Percentiles rank a stretch among this genome's conserved stretches.
Evolutionary conservation across 371 early-diverging fungal species (phyloP).

Genomic region (Circinella minor): DNA sequence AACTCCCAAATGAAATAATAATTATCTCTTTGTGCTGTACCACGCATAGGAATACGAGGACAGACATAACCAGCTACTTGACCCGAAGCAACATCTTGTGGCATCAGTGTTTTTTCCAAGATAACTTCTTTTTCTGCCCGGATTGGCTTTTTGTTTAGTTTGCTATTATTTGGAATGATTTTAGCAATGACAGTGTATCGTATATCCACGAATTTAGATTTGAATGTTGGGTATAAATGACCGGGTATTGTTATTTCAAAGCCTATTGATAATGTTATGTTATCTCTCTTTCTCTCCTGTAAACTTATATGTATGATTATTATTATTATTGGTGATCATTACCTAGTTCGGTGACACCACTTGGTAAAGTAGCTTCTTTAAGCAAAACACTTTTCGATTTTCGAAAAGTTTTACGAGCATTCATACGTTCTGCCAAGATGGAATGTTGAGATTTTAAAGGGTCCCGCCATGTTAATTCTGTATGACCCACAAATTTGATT

Average conservation of each 20-base stretch:
- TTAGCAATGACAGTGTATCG: slow-evolving; percentile 25
- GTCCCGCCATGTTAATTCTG: slow-evolving; percentile 37
- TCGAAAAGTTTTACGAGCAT: slow-evolving; percentile 31
- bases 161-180: slow-evolving; percentile 24
- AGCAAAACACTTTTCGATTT: slow-evolving; percentile 32
- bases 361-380: slow-evolving; percentile 35
- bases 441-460: slow-evolving; percentile 25
- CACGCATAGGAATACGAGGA: slow-evolving; percentile 30
- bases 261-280: slow-evolving; percentile 13
- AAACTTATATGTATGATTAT: too few species aligned
- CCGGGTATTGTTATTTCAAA: slow-evolving; percentile 42
- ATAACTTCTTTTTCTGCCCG: slow-evolving; percentile 20
- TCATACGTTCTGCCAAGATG: slow-evolving; percentile 28
- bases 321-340: background rate
- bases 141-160: slow-evolving; percentile 26
- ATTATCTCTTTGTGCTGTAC: slow-evolving; percentile 1
- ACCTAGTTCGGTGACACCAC: slow-evolving; percentile 36
- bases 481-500: slow-evolving; percentile 33
- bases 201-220: slow-evolving; percentile 30
- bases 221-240: slow-evolving; percentile 32
- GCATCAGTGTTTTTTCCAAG: slow-evolving; percentile 35
- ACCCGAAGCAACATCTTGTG: slow-evolving; percentile 33
- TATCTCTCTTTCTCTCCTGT: too few species aligned
- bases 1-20: slow-evolving; percentile 26
- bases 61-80: slow-evolving; percentile 30